These are phyloP conservation scores for Claviceps sp. DNA, from an alignment of 2,329 filamentous ascomycete genomes.

Conservation along the genomic window DNA sequence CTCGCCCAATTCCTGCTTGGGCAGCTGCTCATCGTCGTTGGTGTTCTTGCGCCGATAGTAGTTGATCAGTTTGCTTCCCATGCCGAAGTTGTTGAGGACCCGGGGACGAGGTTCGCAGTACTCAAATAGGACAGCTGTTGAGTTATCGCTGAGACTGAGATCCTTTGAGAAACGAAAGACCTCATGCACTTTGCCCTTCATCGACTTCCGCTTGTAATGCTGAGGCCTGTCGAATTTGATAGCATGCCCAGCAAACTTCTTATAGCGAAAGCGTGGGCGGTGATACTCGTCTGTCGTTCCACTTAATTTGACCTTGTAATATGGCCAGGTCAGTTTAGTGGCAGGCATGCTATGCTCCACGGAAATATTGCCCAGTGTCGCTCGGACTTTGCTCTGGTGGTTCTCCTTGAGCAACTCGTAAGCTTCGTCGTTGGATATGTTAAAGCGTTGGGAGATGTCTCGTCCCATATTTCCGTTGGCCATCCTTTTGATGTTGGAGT, in stretches of 20 bases:
- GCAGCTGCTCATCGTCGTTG: slow-evolving; percentile 59
- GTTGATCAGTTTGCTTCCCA: slow-evolving; percentile 92
- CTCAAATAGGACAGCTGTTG: slow-evolving; percentile 75
- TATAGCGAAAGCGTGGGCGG: slow-evolving; percentile 63
- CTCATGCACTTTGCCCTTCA: slow-evolving; percentile 67
- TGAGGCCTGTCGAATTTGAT: slow-evolving; percentile 62
- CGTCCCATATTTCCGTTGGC: slow-evolving; percentile 57
- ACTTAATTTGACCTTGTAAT: slow-evolving; percentile 78
- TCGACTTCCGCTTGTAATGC: slow-evolving; percentile 65
- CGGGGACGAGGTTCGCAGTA: slow-evolving; percentile 91
- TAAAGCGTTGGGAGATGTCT: slow-evolving; percentile 71
- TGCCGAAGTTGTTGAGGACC: slow-evolving; percentile 90
- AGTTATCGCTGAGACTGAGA: slow-evolving; percentile 78
- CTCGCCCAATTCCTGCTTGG: slow-evolving; percentile 78
- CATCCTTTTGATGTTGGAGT: slow-evolving; percentile 50
- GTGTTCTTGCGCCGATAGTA: slow-evolving; percentile 78
- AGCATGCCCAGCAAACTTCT: slow-evolving; percentile 49
- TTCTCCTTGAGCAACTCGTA: slow-evolving; percentile 96
- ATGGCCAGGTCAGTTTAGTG: slow-evolving; percentile 82
- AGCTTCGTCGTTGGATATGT: slow-evolving; percentile 89
- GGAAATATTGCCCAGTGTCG: slow-evolving; percentile 79
- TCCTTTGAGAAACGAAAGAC: slow-evolving; percentile 72
- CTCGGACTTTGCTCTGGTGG: slow-evolving; percentile 88
- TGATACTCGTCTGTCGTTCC: slow-evolving; percentile 71
- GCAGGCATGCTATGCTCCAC: slow-evolving; percentile 92